These are phyloP conservation scores for Paracoccidioides lutzii DNA, from an alignment of 2,329 filamentous ascomycete genomes.

Conservation along the genomic window DNA sequence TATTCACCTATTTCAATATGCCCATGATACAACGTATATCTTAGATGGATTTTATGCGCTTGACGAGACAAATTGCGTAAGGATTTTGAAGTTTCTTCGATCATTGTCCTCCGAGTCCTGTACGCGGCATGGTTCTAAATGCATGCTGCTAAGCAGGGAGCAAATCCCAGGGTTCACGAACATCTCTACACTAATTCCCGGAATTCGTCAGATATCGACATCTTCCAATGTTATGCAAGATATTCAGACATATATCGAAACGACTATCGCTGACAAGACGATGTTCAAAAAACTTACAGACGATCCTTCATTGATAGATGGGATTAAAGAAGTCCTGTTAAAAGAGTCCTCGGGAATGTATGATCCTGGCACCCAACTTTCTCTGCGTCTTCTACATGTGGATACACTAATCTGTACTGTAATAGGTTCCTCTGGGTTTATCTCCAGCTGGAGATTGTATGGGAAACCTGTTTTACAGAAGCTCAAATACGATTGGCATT, in stretches of 20 bases:
- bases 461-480: neutral
- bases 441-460: constrained; percentile 1
- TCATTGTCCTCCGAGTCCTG: neutral
- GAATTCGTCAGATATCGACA: neutral
- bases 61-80: neutral
- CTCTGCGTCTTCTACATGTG: neutral
- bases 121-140: neutral
- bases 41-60: neutral
- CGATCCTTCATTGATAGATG: neutral
- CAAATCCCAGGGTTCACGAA: neutral
- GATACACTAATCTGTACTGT: neutral
- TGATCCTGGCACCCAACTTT: neutral
- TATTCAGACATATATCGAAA: neutral
- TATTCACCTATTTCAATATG: neutral
- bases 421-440: neutral
- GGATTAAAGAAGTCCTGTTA: neutral
- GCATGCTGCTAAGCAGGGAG: neutral
- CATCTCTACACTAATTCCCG: neutral
- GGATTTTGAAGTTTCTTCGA: neutral
- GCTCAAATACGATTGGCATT: neutral
- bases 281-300: neutral
- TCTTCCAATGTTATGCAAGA: neutral
- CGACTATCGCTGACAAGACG: neutral
- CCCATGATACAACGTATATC: neutral
- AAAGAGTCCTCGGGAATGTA: neutral